Percentiles rank a stretch among this genome's conserved stretches.
Evolutionary conservation across 78 protist genomes (phyloP).

Genomic region (Isochrysis galbana): DNA sequence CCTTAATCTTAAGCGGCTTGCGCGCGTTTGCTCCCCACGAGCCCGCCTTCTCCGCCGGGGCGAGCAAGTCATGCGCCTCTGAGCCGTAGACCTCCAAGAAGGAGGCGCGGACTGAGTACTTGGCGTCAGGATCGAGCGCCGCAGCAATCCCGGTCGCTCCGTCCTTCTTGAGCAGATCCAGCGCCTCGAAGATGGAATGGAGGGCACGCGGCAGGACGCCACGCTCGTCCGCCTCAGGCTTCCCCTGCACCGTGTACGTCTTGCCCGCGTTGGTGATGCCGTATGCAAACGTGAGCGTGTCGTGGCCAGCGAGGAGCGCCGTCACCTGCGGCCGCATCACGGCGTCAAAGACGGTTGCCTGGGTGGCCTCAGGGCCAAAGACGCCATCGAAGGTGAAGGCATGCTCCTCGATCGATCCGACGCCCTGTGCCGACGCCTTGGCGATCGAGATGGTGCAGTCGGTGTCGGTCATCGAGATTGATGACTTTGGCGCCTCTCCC

Average conservation of each 20-base stretch:
- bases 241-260: constrained; percentile 7
- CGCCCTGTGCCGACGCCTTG: not conserved
- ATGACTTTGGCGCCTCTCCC: not conserved
- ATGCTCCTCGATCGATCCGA: not conserved
- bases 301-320: not conserved
- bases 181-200: not conserved
- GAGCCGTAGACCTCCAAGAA: not conserved
- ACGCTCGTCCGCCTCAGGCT: not conserved
- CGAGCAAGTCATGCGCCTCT: not conserved
- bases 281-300: constrained; percentile 15
- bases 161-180: not conserved
- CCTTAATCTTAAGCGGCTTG: not conserved
- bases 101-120: not conserved
- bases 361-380: not conserved
- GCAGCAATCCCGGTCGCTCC: not conserved
- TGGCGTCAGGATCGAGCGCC: not conserved
- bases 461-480: not conserved
- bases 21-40: not conserved
- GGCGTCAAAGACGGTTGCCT: not conserved
- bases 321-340: not conserved
- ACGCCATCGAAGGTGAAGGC: not conserved
- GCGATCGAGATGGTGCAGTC: not conserved
- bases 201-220: constrained; percentile 20
- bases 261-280: constrained; percentile 35
- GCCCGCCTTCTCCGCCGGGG: not conserved